These are phyloP conservation scores for Cryptomeria japonica DNA, from an alignment of 75 land plant genomes.

Conservation along the genomic window DNA sequence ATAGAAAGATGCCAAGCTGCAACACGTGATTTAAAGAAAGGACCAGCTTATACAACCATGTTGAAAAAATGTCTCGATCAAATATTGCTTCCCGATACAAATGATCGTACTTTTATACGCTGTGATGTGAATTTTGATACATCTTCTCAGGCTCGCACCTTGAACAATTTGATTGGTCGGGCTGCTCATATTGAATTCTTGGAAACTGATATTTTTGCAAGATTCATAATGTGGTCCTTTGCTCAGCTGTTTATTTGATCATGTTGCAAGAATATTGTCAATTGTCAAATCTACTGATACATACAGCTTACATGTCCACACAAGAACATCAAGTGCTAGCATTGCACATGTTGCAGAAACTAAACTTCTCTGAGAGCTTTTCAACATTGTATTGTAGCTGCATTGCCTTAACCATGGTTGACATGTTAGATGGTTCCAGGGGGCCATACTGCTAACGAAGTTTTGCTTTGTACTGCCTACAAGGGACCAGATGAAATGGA, in stretches of 20 bases:
- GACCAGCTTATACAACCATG: conserved; percentile 68
- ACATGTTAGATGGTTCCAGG: not conserved
- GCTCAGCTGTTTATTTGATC: conserved; percentile 47
- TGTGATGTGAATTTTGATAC: conserved; percentile 84
- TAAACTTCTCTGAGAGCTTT: not conserved
- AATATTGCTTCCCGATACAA: conserved; percentile 46
- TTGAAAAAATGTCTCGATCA: conserved; percentile 74
- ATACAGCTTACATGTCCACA: not conserved
- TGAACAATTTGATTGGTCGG: conserved; percentile 83
- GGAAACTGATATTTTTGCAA: conserved; percentile 72
- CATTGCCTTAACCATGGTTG: not conserved
- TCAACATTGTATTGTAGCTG: not conserved
- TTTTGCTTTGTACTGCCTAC: not conserved
- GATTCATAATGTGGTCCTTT: conserved; percentile 84
- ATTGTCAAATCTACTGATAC: not conserved
- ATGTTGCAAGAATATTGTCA: not conserved
- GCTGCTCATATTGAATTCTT: conserved; percentile 92
- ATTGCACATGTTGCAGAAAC: not conserved
- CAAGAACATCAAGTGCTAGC: not conserved
- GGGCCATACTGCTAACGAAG: not conserved
- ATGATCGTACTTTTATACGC: conserved; percentile 58
- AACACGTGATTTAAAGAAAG: conserved; percentile 52
- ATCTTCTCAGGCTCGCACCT: conserved; percentile 54
- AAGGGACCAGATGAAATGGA: not conserved
- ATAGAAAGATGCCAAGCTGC: conserved; percentile 74